Evolutionary conservation across 2,329 filamentous ascomycete genomes (phyloP).

Genomic region (Arthrobotrys pseudoclavata): DNA sequence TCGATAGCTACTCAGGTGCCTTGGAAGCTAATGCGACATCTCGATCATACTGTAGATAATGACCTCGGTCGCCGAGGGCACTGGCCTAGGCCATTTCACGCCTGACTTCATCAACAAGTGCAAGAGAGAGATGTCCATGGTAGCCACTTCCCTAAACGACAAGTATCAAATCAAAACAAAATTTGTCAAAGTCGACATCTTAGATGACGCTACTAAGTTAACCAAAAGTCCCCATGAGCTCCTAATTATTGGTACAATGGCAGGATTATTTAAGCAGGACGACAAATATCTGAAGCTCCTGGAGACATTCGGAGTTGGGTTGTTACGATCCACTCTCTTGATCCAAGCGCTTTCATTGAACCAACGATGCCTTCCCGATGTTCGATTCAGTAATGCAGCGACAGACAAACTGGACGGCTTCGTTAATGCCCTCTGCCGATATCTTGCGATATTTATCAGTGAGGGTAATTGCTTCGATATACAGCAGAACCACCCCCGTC

Average conservation of each 20-base stretch:
- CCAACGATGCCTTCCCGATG: slow-evolving; percentile 24
- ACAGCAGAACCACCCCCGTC: slow-evolving; percentile 4
- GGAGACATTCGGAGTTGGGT: slow-evolving; percentile 18
- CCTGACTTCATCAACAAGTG: slow-evolving; percentile 24
- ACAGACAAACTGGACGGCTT: slow-evolving; percentile 1
- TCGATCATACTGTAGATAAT: slow-evolving; percentile 64
- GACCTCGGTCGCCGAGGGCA: slow-evolving; percentile 67
- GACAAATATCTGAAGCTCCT: neutral
- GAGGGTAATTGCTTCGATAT: neutral
- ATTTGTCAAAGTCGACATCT: neutral
- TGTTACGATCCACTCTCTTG: slow-evolving; percentile 25
- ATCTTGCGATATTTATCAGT: slow-evolving; percentile 21
- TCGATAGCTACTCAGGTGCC: neutral
- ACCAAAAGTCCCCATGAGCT: slow-evolving; percentile 33
- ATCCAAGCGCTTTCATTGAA: slow-evolving; percentile 14
- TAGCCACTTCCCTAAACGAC: slow-evolving; percentile 2
- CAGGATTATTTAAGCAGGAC: slow-evolving; percentile 6
- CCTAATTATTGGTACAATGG: slow-evolving; percentile 12
- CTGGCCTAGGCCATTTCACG: slow-evolving; percentile 33
- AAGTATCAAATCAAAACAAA: neutral
- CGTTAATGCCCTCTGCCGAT: slow-evolving; percentile 25
- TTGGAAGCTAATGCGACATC: neutral
- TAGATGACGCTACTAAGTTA: neutral
- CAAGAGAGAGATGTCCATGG: slow-evolving; percentile 4
- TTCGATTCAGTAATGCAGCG: slow-evolving; percentile 12